phyloP scores from a whole-genome alignment of 345 rosid genomes.

The Populus euphratica region DNA sequence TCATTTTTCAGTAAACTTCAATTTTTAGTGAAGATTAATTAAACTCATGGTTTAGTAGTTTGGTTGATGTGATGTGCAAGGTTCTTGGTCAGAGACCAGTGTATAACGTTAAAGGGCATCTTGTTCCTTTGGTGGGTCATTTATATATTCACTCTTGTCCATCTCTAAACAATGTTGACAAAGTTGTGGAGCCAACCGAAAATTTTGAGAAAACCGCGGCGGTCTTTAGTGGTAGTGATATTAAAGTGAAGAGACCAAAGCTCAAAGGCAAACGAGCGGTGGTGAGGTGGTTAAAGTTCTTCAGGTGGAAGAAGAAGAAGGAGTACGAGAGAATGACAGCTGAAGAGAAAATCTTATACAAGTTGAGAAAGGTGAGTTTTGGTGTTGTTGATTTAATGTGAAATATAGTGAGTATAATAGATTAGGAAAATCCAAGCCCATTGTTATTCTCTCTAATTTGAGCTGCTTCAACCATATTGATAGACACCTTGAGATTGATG shows the following conservation, averaged over 20 bases:
- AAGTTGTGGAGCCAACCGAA: constrained; percentile 19
- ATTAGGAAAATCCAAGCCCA: neutral
- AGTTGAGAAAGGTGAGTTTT: constrained; percentile 57
- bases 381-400: neutral
- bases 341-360: constrained; percentile 75
- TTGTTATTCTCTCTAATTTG: neutral
- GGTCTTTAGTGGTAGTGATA: constrained; percentile 29
- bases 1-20: neutral
- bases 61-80: constrained; percentile 57
- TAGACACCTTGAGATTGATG: neutral
- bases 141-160: constrained; percentile 46
- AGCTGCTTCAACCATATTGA: constrained; percentile 3
- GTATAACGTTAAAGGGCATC: constrained; percentile 5
- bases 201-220: constrained; percentile 20
- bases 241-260: constrained; percentile 62
- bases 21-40: neutral
- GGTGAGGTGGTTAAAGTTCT: constrained; percentile 79
- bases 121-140: constrained; percentile 22
- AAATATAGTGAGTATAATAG: neutral
- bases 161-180: constrained; percentile 19
- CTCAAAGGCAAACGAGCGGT: constrained; percentile 86
- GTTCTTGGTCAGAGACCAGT: constrained; percentile 35
- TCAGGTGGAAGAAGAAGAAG: constrained; percentile 95
- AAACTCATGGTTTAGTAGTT: constrained; percentile 51
- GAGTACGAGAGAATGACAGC: constrained; percentile 80